Evolutionary conservation across 768 basidiomycete genomes (phyloP).

Genomic region (Paxillus involutus): DNA sequence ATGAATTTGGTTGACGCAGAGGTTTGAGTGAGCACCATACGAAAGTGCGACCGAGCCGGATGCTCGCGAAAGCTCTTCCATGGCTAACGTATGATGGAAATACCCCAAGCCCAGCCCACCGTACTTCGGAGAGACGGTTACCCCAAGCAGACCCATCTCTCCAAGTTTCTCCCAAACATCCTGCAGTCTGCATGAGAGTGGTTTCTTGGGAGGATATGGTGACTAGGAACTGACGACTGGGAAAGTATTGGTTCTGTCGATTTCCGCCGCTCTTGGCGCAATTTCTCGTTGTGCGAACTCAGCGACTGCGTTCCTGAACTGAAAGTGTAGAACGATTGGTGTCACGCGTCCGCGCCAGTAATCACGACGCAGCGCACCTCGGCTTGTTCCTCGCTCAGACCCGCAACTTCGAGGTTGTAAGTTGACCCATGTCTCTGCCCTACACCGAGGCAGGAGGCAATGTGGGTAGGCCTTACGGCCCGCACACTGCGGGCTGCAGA

Average conservation of each 20-base stretch:
- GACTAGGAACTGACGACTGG: conserved; percentile 53
- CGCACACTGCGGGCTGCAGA: conserved; percentile 5
- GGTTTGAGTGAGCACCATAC: conserved; percentile 90
- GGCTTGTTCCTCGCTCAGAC: conserved; percentile 74
- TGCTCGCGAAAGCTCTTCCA: conserved; percentile 90
- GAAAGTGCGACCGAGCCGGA: conserved; percentile 92
- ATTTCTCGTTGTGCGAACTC: conserved; percentile 84
- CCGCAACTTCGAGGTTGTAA: conserved; percentile 73
- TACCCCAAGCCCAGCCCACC: conserved; percentile 86
- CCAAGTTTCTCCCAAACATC: conserved; percentile 89
- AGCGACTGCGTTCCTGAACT: conserved; percentile 81
- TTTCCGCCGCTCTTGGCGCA: conserved; percentile 81
- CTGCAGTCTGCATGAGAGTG: conserved; percentile 37
- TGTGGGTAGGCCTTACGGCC: background rate
- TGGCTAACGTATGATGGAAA: conserved; percentile 85
- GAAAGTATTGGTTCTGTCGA: conserved; percentile 83
- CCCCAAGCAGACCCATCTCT: conserved; percentile 88
- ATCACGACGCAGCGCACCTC: conserved; percentile 51
- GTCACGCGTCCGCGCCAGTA: background rate
- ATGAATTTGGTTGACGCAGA: conserved; percentile 85
- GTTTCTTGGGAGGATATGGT: background rate
- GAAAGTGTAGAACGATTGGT: background rate
- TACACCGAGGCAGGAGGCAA: background rate
- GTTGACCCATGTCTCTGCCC: conserved; percentile 39
- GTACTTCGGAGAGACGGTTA: conserved; percentile 78